Percentiles rank a stretch among this genome's conserved stretches.
These are phyloP conservation scores for Suillus cothurnatus DNA, from an alignment of 768 basidiomycete species.

Conservation along the genomic window DNA sequence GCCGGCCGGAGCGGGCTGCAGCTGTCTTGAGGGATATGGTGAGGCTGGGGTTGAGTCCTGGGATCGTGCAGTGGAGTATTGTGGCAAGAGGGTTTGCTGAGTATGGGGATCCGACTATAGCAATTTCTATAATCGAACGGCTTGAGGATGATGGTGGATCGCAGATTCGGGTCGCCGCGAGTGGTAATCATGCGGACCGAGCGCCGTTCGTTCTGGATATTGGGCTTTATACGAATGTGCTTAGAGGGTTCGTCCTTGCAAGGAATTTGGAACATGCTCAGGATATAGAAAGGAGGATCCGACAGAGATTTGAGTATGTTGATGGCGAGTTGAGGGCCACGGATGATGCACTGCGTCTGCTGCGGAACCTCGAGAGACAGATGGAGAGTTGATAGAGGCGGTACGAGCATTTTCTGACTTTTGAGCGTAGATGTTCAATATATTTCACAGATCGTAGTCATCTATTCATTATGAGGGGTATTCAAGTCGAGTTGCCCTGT, in stretches of 20 bases:
- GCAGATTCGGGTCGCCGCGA: not conserved
- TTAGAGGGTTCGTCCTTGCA: constrained; percentile 40
- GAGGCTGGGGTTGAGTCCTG: constrained; percentile 45
- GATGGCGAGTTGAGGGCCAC: constrained; percentile 25
- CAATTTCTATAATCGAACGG: constrained; percentile 44
- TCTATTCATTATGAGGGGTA: too few relatives aligned
- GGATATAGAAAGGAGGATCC: constrained; percentile 32
- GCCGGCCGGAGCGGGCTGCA: constrained; percentile 36
- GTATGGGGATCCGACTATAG: constrained; percentile 35
- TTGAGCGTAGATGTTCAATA: not conserved
- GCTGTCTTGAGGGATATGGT: constrained; percentile 57
- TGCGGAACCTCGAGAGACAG: constrained; percentile 22
- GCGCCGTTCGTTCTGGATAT: constrained; percentile 13
- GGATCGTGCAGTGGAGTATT: constrained; percentile 50
- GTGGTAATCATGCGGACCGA: not conserved
- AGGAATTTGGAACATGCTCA: constrained; percentile 31
- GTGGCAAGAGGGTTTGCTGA: constrained; percentile 49
- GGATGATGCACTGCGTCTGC: constrained; percentile 22
- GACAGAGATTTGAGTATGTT: constrained; percentile 23
- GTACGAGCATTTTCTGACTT: not conserved
- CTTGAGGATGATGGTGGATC: constrained; percentile 35
- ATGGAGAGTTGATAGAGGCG: not conserved
- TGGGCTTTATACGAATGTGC: constrained; percentile 39
- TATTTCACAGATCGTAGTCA: not conserved
- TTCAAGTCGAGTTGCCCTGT: not conserved